phyloP scores from a whole-genome alignment of 352 stramenopile genomes.

The Phytopythium boreale region DNA sequence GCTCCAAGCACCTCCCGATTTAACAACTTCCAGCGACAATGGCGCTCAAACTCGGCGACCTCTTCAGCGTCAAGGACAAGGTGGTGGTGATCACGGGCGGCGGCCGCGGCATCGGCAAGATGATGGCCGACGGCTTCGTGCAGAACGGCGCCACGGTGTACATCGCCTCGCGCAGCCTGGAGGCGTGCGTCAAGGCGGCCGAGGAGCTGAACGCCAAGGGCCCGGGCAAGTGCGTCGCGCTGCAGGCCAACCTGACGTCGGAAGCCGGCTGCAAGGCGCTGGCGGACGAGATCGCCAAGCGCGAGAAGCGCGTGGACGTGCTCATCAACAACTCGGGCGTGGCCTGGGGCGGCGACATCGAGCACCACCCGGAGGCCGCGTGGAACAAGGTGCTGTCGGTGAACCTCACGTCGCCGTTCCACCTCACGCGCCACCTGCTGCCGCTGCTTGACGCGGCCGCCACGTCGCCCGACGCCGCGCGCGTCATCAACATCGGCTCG shows the following conservation, averaged over 20 bases:
- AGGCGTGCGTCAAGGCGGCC: slow-evolving; percentile 74
- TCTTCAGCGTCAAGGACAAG: slow-evolving; percentile 66
- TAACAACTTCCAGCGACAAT: background rate
- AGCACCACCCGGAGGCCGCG: slow-evolving; percentile 43
- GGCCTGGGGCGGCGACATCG: slow-evolving; percentile 41
- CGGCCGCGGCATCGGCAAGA: slow-evolving; percentile 91
- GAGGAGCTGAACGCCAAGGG: slow-evolving; percentile 54
- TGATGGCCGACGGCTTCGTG: slow-evolving; percentile 94
- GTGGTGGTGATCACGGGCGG: slow-evolving; percentile 92
- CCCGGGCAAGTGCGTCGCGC: slow-evolving; percentile 57
- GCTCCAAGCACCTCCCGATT: background rate
- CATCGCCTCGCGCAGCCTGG: slow-evolving; percentile 84
- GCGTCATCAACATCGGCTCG: slow-evolving; percentile 78
- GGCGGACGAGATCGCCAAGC: slow-evolving; percentile 72
- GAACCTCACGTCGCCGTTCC: slow-evolving; percentile 95
- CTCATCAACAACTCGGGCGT: slow-evolving; percentile 93
- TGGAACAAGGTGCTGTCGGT: slow-evolving; percentile 92
- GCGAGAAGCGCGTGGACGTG: slow-evolving; percentile 77
- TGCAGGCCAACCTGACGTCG: slow-evolving; percentile 24
- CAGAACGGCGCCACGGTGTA: slow-evolving; percentile 91
- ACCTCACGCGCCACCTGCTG: slow-evolving; percentile 88
- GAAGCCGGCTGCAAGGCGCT: slow-evolving; percentile 26
- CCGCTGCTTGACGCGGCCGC: slow-evolving; percentile 83
- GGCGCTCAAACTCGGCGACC: slow-evolving; percentile 31
- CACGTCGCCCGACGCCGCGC: slow-evolving; percentile 36